Evolutionary conservation across 192 early-diverging fungal genomes (phyloP).

Genomic region (Entomortierella beljakovae): DNA sequence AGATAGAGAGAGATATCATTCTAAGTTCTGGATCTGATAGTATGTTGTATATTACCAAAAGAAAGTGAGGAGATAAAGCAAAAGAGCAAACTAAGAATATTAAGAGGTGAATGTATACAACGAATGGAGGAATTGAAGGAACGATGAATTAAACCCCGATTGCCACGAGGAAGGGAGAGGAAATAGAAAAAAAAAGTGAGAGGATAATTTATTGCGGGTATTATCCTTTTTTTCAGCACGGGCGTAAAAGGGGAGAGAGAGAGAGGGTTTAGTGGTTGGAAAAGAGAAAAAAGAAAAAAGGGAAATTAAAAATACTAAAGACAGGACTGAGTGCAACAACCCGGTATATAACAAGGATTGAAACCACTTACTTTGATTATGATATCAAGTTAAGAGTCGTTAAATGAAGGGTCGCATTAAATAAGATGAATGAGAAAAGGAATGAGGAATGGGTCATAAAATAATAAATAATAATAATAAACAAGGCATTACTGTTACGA

Average conservation of each 20-base stretch:
- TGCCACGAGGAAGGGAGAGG: background rate
- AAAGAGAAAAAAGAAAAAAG: background rate
- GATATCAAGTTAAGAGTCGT: too few relatives aligned
- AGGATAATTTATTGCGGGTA: too few relatives aligned
- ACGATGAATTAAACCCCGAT: background rate
- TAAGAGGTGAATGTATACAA: background rate
- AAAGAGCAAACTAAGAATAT: background rate
- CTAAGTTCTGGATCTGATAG: background rate
- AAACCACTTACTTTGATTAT: too few relatives aligned
- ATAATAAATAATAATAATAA: background rate
- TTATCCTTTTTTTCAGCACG: too few relatives aligned
- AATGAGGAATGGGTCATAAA: background rate
- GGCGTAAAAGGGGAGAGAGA: background rate
- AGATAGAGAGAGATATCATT: background rate
- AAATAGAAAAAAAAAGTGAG: background rate
- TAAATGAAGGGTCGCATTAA: too few relatives aligned
- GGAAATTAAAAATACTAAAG: background rate
- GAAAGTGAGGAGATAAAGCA: background rate
- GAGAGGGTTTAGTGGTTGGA: background rate
- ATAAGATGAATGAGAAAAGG: too few relatives aligned
- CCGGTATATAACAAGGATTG: background rate
- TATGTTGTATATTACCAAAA: background rate
- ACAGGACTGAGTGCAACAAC: background rate
- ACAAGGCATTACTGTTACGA: too few relatives aligned
- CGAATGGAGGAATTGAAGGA: background rate